phyloP scores from a whole-genome alignment of 2,329 filamentous ascomycete species.

The Scedosporium aurantiacum region DNA sequence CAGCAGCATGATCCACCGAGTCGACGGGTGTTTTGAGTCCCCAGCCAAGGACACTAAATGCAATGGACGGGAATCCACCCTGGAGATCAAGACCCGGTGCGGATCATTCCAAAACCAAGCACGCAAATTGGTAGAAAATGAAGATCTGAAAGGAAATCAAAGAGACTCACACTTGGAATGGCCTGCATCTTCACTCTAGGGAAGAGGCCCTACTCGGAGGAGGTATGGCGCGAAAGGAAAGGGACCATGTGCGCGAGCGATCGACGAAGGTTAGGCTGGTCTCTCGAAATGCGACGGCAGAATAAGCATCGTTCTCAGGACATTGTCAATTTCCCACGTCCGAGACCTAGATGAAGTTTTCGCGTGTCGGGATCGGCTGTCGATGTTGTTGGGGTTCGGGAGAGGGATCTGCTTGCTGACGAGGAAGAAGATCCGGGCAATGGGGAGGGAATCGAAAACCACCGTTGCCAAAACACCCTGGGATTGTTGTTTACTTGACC shows the following conservation, averaged over 20 bases:
- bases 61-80: neutral
- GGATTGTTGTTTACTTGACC: neutral
- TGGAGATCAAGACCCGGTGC: neutral
- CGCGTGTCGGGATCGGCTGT: constrained; percentile 5
- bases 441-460: constrained; percentile 6
- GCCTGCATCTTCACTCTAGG: constrained; percentile 39
- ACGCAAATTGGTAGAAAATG: constrained; percentile 6
- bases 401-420: constrained; percentile 1
- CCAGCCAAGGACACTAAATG: neutral
- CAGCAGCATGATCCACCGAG: neutral
- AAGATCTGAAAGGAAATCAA: constrained; percentile 8
- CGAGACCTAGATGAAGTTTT: neutral
- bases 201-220: constrained; percentile 22
- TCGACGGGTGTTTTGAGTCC: neutral
- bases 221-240: constrained; percentile 20
- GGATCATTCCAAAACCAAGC: neutral
- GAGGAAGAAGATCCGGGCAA: constrained; percentile 5
- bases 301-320: constrained; percentile 7
- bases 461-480: neutral
- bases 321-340: constrained; percentile 2
- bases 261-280: constrained; percentile 16
- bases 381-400: neutral
- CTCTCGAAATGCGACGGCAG: constrained; percentile 5
- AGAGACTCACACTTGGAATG: constrained; percentile 37
- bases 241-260: constrained; percentile 14